Conservation (phyloP, 352 stramenopile genomes). For the Pythium sukuiense region DNA sequence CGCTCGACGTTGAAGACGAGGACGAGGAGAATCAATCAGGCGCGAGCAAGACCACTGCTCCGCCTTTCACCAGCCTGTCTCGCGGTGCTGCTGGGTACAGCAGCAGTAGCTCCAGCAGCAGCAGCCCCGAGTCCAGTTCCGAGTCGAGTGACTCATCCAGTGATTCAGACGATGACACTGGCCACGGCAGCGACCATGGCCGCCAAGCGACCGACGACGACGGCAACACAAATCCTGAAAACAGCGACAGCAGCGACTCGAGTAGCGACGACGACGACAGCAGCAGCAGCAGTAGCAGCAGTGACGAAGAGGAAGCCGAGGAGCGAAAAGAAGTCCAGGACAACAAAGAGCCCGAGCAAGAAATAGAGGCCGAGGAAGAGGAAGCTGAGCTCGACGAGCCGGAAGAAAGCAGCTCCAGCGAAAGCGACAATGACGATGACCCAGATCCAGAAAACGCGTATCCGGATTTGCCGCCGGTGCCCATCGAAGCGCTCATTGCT, state of each 20-base stretch:
- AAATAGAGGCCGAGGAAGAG: conserved; percentile 20
- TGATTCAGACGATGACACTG: conserved; percentile 20
- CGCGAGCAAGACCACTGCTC: not conserved
- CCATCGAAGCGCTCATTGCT: conserved; percentile 59
- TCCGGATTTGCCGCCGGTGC: conserved; percentile 48
- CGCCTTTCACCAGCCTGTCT: conserved; percentile 1
- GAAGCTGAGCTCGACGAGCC: conserved; percentile 19
- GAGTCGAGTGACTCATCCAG: conserved; percentile 27
- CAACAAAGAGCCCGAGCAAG: conserved; percentile 8
- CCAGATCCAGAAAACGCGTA: conserved; percentile 68
- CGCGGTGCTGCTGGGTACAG: conserved; percentile 11
- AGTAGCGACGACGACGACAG: conserved; percentile 24
- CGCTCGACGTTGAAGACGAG: not conserved
- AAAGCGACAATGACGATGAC: conserved; percentile 32
- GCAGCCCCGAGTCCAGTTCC: conserved; percentile 24
- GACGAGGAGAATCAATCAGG: not conserved
- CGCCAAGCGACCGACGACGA: conserved; percentile 13
- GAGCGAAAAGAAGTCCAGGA: conserved; percentile 9
- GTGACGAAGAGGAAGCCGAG: conserved; percentile 23
- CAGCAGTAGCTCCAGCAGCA: conserved; percentile 27
- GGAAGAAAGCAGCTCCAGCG: conserved; percentile 48
- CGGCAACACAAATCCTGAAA: conserved; percentile 15
- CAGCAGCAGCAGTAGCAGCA: conserved; percentile 32
- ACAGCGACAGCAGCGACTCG: conserved; percentile 31
- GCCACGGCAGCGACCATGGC: conserved; percentile 17